Conservation (phyloP, 805 yeast genomes). For the Candida vartiovaarae region DNA sequence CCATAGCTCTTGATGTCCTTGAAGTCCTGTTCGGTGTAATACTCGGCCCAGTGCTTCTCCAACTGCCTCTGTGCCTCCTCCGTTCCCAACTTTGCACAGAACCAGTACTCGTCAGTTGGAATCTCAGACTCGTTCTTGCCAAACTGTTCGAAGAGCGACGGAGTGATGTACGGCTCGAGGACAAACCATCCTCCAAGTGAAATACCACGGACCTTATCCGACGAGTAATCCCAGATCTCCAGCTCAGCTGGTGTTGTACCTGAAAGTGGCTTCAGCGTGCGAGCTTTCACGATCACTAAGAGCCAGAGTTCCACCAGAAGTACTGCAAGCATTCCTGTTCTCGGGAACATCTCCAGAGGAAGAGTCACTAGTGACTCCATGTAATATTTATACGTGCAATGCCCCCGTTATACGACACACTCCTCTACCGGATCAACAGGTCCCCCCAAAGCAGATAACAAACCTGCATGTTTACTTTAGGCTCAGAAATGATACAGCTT, state of each 20-base stretch:
- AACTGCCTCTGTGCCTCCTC: constrained; percentile 37
- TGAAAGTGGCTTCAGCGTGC: background rate
- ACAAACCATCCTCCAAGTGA: constrained; percentile 70
- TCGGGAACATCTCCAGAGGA: too few relatives aligned
- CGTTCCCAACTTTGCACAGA: constrained; percentile 41
- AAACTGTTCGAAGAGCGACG: constrained; percentile 44
- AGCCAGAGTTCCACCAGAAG: too few relatives aligned
- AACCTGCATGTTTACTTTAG: too few relatives aligned
- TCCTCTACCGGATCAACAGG: too few relatives aligned
- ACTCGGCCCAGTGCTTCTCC: constrained; percentile 47
- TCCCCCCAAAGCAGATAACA: too few relatives aligned
- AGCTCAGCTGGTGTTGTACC: background rate
- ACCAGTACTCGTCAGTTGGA: constrained; percentile 58
- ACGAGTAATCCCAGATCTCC: constrained; percentile 18
- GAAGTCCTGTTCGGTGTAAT: constrained; percentile 55
- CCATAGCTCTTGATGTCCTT: constrained; percentile 43
- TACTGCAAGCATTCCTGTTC: too few relatives aligned
- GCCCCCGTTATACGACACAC: too few relatives aligned
- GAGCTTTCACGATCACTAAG: background rate
- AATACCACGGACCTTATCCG: constrained; percentile 32
- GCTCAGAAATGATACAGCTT: too few relatives aligned
- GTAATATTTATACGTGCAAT: too few relatives aligned
- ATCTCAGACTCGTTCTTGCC: constrained; percentile 29
- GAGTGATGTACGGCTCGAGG: constrained; percentile 65
- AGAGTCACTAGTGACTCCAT: too few relatives aligned